Evolutionary conservation across 352 stramenopile species (phyloP).

Genomic region (Globisporangium spiculum): DNA sequence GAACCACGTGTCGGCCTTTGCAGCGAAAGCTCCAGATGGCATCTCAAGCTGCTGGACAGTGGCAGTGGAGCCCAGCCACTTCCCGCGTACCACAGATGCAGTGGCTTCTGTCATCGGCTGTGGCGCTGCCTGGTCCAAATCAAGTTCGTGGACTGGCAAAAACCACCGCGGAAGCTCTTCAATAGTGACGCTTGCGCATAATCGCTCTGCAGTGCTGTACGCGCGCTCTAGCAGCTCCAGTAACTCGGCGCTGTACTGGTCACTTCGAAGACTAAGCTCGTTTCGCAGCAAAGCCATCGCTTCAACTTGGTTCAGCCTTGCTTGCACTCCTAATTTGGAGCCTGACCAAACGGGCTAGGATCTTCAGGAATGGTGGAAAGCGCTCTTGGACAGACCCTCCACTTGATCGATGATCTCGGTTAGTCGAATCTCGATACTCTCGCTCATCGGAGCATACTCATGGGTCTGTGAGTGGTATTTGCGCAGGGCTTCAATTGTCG

Average conservation of each 20-base stretch:
- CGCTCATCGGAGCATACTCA: neutral
- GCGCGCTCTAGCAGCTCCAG: neutral
- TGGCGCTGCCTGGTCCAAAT: neutral
- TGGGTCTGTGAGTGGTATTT: neutral
- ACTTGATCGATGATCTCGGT: too few species aligned
- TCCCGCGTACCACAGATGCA: neutral
- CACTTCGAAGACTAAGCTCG: too few species aligned
- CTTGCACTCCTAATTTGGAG: too few species aligned
- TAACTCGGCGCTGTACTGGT: neutral
- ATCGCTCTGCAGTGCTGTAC: neutral
- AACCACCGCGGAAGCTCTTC: constrained; percentile 30
- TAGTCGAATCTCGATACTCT: neutral
- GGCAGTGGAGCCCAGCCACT: neutral
- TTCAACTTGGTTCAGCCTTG: too few species aligned
- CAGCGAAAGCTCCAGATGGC: neutral
- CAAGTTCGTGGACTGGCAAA: constrained; percentile 76
- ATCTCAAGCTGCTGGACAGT: neutral
- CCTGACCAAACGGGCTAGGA: too few species aligned
- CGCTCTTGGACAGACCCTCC: too few species aligned
- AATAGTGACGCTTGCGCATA: too few species aligned
- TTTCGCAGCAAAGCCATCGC: too few species aligned
- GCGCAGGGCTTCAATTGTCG: too few species aligned
- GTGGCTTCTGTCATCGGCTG: too few species aligned
- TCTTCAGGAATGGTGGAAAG: too few species aligned
- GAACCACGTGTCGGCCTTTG: neutral